Percentiles rank a stretch among this genome's conserved stretches.
phyloP scores from a whole-genome alignment of 1,139 yeast species.

The Starmera stellimalicola region DNA sequence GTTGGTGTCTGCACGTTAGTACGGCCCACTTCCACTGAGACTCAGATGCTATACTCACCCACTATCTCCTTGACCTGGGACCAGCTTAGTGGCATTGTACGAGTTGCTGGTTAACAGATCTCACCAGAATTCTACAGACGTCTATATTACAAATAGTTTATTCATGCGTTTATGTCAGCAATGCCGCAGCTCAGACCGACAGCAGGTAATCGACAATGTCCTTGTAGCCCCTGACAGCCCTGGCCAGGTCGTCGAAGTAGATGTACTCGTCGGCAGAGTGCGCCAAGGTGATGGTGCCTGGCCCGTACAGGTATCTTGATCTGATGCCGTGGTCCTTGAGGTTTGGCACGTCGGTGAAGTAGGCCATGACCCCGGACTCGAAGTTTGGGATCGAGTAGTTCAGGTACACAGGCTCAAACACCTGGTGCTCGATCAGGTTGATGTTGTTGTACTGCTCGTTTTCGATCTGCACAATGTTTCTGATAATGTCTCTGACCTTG shows the following conservation, averaged over 20 bases:
- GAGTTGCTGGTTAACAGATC: too few species aligned
- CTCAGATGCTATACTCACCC: too few species aligned
- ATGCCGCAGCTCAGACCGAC: too few species aligned
- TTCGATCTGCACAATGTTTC: slow-evolving; percentile 25
- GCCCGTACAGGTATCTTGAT: slow-evolving; percentile 50
- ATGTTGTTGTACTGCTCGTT: slow-evolving; percentile 19
- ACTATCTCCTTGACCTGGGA: too few species aligned
- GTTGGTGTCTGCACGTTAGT: neutral
- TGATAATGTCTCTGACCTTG: slow-evolving; percentile 28
- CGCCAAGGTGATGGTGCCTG: slow-evolving; percentile 59
- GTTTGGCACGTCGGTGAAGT: slow-evolving; percentile 59
- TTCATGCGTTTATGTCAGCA: too few species aligned
- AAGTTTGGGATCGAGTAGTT: slow-evolving; percentile 58
- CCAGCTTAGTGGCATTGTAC: too few species aligned
- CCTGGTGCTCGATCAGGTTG: slow-evolving; percentile 20
- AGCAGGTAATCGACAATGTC: slow-evolving; percentile 27
- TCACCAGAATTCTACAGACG: too few species aligned
- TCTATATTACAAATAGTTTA: too few species aligned
- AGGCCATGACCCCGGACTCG: slow-evolving; percentile 45
- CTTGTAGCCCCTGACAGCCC: slow-evolving; percentile 50
- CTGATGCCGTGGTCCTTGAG: slow-evolving; percentile 27
- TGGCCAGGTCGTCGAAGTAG: slow-evolving; percentile 37
- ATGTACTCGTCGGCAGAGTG: slow-evolving; percentile 56
- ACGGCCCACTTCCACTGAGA: too few species aligned
- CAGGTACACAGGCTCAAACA: slow-evolving; percentile 24